Percentiles rank a stretch among this genome's conserved stretches.
phyloP scores from a whole-genome alignment of 1,139 yeast genomes.

The Scheffersomyces segobiensis region DNA sequence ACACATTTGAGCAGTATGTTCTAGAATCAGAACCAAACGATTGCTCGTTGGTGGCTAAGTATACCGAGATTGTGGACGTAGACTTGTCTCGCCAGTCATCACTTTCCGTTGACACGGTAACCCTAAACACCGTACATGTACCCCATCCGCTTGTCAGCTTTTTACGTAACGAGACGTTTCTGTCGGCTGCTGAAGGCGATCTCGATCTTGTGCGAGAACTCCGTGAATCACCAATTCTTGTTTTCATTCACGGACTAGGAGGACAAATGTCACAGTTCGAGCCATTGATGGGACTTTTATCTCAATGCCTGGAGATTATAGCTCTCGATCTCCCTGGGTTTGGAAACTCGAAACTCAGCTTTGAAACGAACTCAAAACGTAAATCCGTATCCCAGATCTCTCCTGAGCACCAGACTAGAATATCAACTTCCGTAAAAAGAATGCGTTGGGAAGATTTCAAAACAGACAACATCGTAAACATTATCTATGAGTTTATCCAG shows the following conservation, averaged over 20 bases:
- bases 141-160: slow-evolving; percentile 56
- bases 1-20: slow-evolving; percentile 43
- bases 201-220: slow-evolving; percentile 35
- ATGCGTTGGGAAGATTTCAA: slow-evolving; percentile 47
- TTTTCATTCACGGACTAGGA: slow-evolving; percentile 74
- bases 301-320: slow-evolving; percentile 65
- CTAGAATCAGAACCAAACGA: slow-evolving; percentile 51
- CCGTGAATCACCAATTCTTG: slow-evolving; percentile 53
- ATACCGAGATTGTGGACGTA: slow-evolving; percentile 37
- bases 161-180: slow-evolving; percentile 39
- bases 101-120: slow-evolving; percentile 34
- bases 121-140: slow-evolving; percentile 46
- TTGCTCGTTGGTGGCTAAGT: slow-evolving; percentile 55
- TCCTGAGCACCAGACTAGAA: slow-evolving; percentile 23
- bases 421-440: slow-evolving; percentile 28
- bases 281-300: slow-evolving; percentile 59
- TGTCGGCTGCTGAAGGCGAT: slow-evolving; percentile 17
- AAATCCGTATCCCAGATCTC: slow-evolving; percentile 26
- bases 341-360: slow-evolving; percentile 50
- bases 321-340: slow-evolving; percentile 77
- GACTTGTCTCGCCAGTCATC: slow-evolving; percentile 24
- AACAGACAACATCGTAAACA: slow-evolving; percentile 50
- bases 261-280: slow-evolving; percentile 79
- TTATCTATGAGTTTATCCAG: slow-evolving; percentile 41
- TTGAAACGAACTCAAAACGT: slow-evolving; percentile 10